Evolutionary conservation across 768 basidiomycete species (phyloP).

Genomic region (Rhizopogon rudus): DNA sequence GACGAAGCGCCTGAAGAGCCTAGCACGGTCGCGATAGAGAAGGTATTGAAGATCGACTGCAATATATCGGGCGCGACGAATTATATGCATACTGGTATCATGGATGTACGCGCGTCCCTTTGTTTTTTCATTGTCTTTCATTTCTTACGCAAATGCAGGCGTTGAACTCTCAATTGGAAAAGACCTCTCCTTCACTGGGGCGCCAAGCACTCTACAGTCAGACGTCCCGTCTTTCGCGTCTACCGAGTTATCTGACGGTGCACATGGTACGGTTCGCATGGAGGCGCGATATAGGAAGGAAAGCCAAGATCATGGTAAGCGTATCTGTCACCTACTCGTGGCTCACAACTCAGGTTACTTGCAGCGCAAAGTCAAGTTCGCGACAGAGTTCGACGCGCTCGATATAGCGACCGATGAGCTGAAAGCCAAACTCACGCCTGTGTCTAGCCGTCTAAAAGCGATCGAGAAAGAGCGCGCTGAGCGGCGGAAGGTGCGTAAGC

Average conservation of each 20-base stretch:
- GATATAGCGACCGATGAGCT: slow-evolving; percentile 82
- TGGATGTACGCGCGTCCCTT: slow-evolving; percentile 48
- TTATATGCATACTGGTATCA: slow-evolving; percentile 83
- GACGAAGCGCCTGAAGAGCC: slow-evolving; percentile 82
- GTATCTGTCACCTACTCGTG: neutral
- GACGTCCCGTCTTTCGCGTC: slow-evolving; percentile 72
- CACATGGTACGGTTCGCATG: slow-evolving; percentile 98
- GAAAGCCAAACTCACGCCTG: slow-evolving; percentile 62
- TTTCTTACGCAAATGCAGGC: slow-evolving; percentile 42
- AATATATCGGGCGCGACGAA: slow-evolving; percentile 87
- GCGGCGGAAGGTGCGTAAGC: slow-evolving; percentile 74
- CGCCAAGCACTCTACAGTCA: slow-evolving; percentile 81
- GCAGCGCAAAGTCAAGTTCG: slow-evolving; percentile 90
- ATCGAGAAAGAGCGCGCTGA: slow-evolving; percentile 82
- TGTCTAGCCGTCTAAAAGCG: slow-evolving; percentile 68
- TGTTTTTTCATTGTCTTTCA: slow-evolving; percentile 4
- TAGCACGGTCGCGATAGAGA: slow-evolving; percentile 56
- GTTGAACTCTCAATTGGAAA: slow-evolving; percentile 82
- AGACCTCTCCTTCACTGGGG: slow-evolving; percentile 73
- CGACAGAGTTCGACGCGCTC: slow-evolving; percentile 79
- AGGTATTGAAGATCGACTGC: slow-evolving; percentile 85
- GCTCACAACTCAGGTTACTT: neutral
- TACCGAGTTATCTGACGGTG: slow-evolving; percentile 82
- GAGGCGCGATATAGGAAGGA: slow-evolving; percentile 85
- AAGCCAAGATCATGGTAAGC: slow-evolving; percentile 93